Percentiles rank a stretch among this genome's conserved stretches.
Conservation (phyloP, 495 filamentous ascomycete species). For the Usnea hakonensis region DNA sequence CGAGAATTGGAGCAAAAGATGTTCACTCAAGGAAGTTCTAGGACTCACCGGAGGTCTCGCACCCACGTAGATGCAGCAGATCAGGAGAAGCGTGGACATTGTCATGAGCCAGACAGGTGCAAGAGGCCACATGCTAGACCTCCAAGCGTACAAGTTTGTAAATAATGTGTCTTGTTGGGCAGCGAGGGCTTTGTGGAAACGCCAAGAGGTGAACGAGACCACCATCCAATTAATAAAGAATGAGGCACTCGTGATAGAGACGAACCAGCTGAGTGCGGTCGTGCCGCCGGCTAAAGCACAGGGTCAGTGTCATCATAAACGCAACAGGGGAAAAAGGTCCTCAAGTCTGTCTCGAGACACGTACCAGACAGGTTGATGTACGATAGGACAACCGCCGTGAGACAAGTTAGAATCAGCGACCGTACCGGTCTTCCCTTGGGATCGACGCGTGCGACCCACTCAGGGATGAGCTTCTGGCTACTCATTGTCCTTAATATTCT, state of each 20-base stretch:
- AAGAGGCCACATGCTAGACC: conserved; percentile 27
- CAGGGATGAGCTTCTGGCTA: conserved; percentile 24
- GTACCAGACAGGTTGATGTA: conserved; percentile 28
- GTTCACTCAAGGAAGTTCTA: neutral
- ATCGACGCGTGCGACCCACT: conserved; percentile 26
- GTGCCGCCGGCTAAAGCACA: conserved; percentile 16
- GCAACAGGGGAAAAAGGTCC: neutral
- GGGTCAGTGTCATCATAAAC: neutral
- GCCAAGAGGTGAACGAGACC: conserved; percentile 27
- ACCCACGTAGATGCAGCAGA: conserved; percentile 20
- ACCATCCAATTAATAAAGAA: conserved; percentile 33
- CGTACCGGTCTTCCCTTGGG: conserved; percentile 24
- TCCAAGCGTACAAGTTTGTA: conserved; percentile 26
- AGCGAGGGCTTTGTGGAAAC: conserved; percentile 27
- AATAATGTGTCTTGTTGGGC: conserved; percentile 31
- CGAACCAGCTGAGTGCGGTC: conserved; percentile 26
- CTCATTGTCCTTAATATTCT: conserved; percentile 29
- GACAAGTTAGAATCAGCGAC: conserved; percentile 23
- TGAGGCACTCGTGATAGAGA: conserved; percentile 26
- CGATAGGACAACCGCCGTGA: conserved; percentile 21
- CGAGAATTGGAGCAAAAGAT: neutral
- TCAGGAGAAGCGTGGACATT: conserved; percentile 19
- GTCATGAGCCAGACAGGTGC: conserved; percentile 25
- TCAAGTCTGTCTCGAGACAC: neutral
- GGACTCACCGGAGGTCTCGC: conserved; percentile 9